Percentiles rank a stretch among this genome's conserved stretches.
phyloP scores from a whole-genome alignment of 768 basidiomycete genomes.

The Lactarius sanguifluus region DNA sequence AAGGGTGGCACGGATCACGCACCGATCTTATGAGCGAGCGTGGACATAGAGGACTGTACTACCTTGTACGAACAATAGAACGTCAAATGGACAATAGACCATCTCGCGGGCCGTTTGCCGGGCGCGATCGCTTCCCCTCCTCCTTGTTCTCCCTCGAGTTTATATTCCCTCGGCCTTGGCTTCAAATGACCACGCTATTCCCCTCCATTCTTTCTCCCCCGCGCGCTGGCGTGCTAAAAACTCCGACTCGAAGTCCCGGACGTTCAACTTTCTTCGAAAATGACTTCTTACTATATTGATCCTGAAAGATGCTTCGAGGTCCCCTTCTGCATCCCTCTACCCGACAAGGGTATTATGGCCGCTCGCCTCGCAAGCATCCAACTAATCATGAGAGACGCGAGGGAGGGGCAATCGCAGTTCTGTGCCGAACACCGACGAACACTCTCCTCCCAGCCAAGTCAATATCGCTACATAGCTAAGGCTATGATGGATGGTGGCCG shows the following conservation, averaged over 20 bases:
- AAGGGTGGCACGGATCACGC: conserved; percentile 24
- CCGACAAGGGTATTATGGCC: conserved; percentile 16
- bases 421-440: conserved; percentile 16
- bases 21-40: conserved; percentile 51
- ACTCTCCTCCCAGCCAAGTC: conserved; percentile 5
- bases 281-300: conserved; percentile 24
- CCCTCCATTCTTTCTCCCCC: conserved; percentile 16
- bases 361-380: conserved; percentile 20
- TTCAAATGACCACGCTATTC: conserved; percentile 3
- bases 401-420: conserved; percentile 22
- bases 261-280: neutral
- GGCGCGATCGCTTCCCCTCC: neutral
- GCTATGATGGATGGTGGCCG: conserved; percentile 14
- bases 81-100: neutral
- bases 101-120: neutral
- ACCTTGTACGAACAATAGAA: neutral
- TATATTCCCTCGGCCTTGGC: neutral
- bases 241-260: conserved; percentile 16
- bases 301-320: conserved; percentile 25
- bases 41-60: conserved; percentile 12
- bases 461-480: conserved; percentile 21
- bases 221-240: conserved; percentile 24
- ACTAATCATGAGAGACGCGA: conserved; percentile 15
- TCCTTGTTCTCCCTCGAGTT: conserved; percentile 2
- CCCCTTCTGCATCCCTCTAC: conserved; percentile 21